Evolutionary conservation across 1,284 basidiomycete genomes (phyloP).

Genomic region (Pulchroboletus neoregius): DNA sequence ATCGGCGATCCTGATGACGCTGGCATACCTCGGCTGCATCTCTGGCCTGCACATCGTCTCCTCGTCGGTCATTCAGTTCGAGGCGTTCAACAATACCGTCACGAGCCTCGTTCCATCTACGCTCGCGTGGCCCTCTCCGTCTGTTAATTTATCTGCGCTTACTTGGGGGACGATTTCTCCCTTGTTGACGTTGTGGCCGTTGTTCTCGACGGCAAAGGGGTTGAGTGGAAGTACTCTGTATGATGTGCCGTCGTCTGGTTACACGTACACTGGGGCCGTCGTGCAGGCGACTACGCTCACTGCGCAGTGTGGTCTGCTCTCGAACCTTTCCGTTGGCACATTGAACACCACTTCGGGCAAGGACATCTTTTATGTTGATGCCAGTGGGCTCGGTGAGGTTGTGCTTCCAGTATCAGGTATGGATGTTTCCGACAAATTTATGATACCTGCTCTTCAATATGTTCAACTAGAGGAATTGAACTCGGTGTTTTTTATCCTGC

Average conservation of each 20-base stretch:
- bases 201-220: conserved; percentile 8
- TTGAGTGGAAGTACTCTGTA: conserved; percentile 13
- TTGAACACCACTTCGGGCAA: too few species aligned
- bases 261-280: conserved; percentile 1
- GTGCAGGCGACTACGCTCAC: conserved; percentile 12
- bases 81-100: conserved; percentile 12
- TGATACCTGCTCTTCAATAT: background rate
- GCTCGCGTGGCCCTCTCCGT: conserved; percentile 5
- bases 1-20: background rate
- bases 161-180: conserved; percentile 3
- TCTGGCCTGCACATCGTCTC: conserved; percentile 21
- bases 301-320: conserved; percentile 13
- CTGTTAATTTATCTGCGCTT: background rate
- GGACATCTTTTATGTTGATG: background rate
- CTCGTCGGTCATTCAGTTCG: conserved; percentile 19
- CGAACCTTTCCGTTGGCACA: background rate
- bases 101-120: conserved; percentile 11
- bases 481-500: background rate
- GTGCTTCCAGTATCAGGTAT: background rate
- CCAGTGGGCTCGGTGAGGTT: conserved; percentile 8
- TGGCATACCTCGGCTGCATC: conserved; percentile 13
- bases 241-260: conserved; percentile 5
- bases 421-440: background rate
- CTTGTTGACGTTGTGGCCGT: background rate
- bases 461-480: background rate